Percentiles rank a stretch among this genome's conserved stretches.
phyloP scores from a whole-genome alignment of 2,329 filamentous ascomycete species.

The Anisogramma anomala region DNA sequence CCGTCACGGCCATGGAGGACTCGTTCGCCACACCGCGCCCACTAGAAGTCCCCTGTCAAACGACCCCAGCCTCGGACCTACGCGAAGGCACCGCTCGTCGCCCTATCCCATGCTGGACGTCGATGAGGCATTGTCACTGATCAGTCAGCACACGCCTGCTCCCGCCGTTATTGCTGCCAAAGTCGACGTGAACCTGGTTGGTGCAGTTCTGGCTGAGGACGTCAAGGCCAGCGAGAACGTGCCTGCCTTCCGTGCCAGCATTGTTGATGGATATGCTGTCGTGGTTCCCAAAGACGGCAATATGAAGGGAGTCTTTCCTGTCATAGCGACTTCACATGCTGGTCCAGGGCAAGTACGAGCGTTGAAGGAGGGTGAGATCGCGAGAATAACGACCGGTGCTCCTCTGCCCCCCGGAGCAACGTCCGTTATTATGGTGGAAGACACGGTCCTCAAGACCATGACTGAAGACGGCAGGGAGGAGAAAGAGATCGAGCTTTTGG shows the following conservation, averaged over 20 bases:
- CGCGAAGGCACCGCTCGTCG: conserved; percentile 67
- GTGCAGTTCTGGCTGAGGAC: conserved; percentile 71
- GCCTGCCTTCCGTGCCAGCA: conserved; percentile 87
- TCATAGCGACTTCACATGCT: conserved; percentile 78
- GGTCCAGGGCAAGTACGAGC: conserved; percentile 55
- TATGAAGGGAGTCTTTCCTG: conserved; percentile 72
- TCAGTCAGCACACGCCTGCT: conserved; percentile 60
- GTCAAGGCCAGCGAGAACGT: conserved; percentile 72
- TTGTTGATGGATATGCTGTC: conserved; percentile 91
- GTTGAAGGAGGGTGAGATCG: conserved; percentile 63
- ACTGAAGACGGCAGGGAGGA: conserved; percentile 78
- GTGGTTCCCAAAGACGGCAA: conserved; percentile 51
- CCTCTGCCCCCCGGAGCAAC: conserved; percentile 81
- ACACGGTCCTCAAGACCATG: conserved; percentile 64
- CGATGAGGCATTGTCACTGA: conserved; percentile 62
- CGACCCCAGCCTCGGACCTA: conserved; percentile 48
- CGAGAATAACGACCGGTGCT: conserved; percentile 88
- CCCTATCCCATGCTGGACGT: conserved; percentile 90
- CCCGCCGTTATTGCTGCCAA: conserved; percentile 44
- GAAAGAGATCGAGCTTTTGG: conserved; percentile 75
- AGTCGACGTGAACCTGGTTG: conserved; percentile 57
- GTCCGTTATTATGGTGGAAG: conserved; percentile 93
- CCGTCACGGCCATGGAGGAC: conserved; percentile 44
- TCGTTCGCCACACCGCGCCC: conserved; percentile 61
- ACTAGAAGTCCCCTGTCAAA: conserved; percentile 47